Conservation (phyloP, 805 yeast genomes). For the Teunomyces aglyptinius region DNA sequence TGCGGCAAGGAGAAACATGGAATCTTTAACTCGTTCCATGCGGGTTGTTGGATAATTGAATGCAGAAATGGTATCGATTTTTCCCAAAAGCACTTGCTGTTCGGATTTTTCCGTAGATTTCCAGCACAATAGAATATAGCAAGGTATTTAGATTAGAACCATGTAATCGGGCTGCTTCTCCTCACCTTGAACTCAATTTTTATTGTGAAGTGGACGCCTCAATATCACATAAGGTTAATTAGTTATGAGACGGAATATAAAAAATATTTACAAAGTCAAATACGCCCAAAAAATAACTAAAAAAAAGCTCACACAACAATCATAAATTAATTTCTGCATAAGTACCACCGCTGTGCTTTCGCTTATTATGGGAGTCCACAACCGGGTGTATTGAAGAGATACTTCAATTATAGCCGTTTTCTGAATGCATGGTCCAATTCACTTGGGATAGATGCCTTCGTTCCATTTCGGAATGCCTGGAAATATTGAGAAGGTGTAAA, state of each 20-base stretch:
- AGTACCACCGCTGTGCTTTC: background rate
- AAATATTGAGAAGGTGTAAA: background rate
- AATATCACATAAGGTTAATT: background rate
- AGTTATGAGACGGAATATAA: background rate
- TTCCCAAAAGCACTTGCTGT: background rate
- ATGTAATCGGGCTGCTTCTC: slow-evolving; percentile 1
- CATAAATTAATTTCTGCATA: background rate
- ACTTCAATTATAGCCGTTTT: slow-evolving; percentile 2
- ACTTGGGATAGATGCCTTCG: background rate
- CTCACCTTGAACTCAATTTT: background rate
- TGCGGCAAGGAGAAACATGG: background rate
- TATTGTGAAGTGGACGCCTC: background rate
- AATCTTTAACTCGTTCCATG: background rate
- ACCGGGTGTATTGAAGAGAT: background rate
- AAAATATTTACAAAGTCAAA: background rate
- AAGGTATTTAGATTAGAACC: background rate
- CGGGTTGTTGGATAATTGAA: background rate
- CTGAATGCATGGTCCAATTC: slow-evolving; percentile 2
- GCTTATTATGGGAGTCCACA: background rate
- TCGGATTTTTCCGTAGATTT: background rate
- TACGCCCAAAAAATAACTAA: background rate
- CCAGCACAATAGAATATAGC: background rate
- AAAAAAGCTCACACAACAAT: background rate
- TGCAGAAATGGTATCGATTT: background rate
- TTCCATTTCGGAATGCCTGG: background rate